phyloP scores from a whole-genome alignment of 306 rosid genomes.

The Echinosophora koreensis region DNA sequence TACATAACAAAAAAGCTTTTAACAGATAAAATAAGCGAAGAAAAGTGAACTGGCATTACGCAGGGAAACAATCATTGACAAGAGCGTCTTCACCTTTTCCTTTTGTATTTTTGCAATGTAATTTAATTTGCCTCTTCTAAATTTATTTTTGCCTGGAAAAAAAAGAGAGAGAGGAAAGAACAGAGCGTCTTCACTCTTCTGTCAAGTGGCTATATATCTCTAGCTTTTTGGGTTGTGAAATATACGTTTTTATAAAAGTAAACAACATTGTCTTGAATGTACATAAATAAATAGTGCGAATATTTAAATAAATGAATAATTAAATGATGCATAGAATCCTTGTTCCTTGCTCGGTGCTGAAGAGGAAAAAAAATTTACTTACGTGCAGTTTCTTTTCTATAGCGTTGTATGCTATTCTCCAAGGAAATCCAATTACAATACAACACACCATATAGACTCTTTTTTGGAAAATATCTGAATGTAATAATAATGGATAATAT shows the following conservation, averaged over 20 bases:
- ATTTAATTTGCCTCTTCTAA: neutral
- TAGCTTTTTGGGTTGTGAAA: neutral
- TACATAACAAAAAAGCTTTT: neutral
- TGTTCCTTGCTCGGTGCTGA: neutral
- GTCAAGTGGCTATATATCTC: neutral
- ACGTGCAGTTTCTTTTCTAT: no score
- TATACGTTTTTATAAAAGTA: neutral
- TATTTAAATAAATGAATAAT: neutral
- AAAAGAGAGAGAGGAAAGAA: no score
- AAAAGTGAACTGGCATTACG: slow-evolving; percentile 5
- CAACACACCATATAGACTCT: no score
- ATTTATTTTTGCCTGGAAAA: neutral
- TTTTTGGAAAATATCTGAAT: no score
- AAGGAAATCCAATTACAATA: no score
- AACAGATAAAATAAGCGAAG: neutral
- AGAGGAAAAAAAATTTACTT: neutral
- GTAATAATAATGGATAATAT: no score
- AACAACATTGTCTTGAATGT: neutral
- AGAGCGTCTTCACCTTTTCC: slow-evolving; percentile 34
- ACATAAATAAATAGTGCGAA: neutral
- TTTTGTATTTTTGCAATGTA: slow-evolving; percentile 6
- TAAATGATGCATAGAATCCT: slow-evolving; percentile 2
- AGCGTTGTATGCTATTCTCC: no score
- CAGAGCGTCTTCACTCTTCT: slow-evolving; percentile 1
- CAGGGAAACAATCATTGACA: slow-evolving; percentile 42